Evolutionary conservation across 2,329 filamentous ascomycete species (phyloP).

Genomic region (Monilinia fructigena): DNA sequence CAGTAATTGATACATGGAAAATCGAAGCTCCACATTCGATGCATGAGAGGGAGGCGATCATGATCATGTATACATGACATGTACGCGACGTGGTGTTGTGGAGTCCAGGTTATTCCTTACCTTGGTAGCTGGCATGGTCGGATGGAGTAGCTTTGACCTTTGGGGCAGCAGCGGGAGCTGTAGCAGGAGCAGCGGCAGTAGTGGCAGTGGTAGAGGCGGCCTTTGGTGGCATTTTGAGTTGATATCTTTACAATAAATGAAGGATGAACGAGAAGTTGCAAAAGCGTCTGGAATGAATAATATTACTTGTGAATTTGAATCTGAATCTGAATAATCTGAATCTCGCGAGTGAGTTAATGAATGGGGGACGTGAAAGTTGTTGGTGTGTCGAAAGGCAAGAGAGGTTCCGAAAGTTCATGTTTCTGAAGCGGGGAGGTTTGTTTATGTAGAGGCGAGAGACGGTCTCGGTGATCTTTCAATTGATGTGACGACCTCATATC

Average conservation of each 20-base stretch:
- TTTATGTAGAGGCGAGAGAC: conserved; percentile 20
- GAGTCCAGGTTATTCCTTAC: conserved; percentile 52
- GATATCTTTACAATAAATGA: conserved; percentile 2
- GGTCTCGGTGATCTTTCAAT: conserved; percentile 19
- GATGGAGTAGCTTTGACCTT: conserved; percentile 58
- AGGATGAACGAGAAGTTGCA: conserved; percentile 5
- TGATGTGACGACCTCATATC: neutral
- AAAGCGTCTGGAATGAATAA: too few species aligned
- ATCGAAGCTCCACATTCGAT: conserved; percentile 41
- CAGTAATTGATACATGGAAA: conserved; percentile 27
- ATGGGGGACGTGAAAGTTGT: neutral
- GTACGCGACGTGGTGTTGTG: conserved; percentile 48
- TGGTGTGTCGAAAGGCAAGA: conserved; percentile 2
- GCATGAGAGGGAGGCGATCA: conserved; percentile 57
- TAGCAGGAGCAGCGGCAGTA: conserved; percentile 27
- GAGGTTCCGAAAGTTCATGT: conserved; percentile 17
- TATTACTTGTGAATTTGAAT: too few species aligned
- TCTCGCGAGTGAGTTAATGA: too few species aligned
- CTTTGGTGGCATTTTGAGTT: conserved; percentile 61
- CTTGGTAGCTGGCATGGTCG: conserved; percentile 63
- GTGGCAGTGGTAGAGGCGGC: conserved; percentile 47
- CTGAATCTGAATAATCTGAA: too few species aligned
- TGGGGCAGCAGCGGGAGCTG: conserved; percentile 37
- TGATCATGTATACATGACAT: conserved; percentile 41
- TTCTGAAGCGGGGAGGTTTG: conserved; percentile 17